phyloP scores from a whole-genome alignment of 2,329 filamentous ascomycete species.

The Pseudocercospora macadamiae region DNA sequence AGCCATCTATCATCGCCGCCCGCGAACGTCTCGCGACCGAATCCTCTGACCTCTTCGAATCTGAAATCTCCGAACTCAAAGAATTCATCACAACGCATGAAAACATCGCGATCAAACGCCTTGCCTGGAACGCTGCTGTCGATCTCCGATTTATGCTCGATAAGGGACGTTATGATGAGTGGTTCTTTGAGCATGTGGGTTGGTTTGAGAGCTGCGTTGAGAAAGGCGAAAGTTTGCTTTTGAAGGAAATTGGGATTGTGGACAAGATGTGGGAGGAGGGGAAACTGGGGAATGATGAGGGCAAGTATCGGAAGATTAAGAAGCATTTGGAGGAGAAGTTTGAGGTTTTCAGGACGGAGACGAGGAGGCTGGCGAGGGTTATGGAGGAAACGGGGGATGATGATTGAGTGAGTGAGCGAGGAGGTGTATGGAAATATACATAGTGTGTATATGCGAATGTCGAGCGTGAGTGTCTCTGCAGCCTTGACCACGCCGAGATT shows the following conservation, averaged over 20 bases:
- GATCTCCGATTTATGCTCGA: constrained; percentile 36
- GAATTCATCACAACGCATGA: constrained; percentile 16
- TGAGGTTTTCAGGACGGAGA: constrained; percentile 28
- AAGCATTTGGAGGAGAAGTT: constrained; percentile 22
- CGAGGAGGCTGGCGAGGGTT: constrained; percentile 30
- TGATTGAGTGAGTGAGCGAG: too few species aligned
- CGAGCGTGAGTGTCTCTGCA: too few species aligned
- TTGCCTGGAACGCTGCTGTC: constrained; percentile 30
- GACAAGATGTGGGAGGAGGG: constrained; percentile 20
- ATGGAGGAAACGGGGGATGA: constrained; percentile 30
- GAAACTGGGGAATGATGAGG: constrained; percentile 7
- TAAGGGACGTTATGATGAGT: constrained; percentile 27
- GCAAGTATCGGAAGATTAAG: constrained; percentile 24
- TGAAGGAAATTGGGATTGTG: constrained; percentile 28
- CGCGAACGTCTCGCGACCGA: constrained; percentile 4
- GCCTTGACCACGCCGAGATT: too few species aligned
- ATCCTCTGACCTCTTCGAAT: constrained; percentile 8
- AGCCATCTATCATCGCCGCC: constrained; percentile 10
- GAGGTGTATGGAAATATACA: not conserved
- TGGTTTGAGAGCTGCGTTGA: constrained; percentile 35
- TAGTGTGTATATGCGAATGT: too few species aligned
- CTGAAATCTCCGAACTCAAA: constrained; percentile 16
- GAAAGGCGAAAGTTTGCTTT: constrained; percentile 28
- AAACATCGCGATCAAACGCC: constrained; percentile 23
- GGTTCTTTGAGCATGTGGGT: constrained; percentile 21